These are phyloP conservation scores for Breynia disticha DNA, from an alignment of 441 rosid species.

Conservation along the genomic window DNA sequence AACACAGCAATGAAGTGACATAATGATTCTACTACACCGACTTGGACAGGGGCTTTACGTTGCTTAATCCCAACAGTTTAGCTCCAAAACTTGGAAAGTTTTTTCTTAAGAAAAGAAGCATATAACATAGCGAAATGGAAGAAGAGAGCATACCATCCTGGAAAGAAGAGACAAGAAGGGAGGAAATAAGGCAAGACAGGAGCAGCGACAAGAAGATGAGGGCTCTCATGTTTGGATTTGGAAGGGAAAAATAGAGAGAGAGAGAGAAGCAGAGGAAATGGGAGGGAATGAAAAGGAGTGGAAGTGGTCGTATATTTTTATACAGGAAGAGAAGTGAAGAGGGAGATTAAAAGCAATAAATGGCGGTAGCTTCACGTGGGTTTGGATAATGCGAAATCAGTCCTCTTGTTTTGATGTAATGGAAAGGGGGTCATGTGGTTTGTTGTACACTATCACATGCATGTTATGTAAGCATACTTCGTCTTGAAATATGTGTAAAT, in stretches of 20 bases:
- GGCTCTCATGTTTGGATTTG: constrained; percentile 18
- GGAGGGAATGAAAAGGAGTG: neutral
- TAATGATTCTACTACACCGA: neutral
- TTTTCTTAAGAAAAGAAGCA: too few species aligned
- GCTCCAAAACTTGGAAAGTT: too few species aligned
- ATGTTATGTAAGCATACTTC: too few species aligned
- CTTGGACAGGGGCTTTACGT: too few species aligned
- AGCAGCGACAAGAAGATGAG: constrained; percentile 26
- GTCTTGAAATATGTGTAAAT: too few species aligned
- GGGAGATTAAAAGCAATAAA: too few species aligned
- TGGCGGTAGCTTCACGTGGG: too few species aligned
- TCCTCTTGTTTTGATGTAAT: too few species aligned
- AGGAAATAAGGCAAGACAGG: constrained; percentile 26
- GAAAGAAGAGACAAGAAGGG: constrained; percentile 34
- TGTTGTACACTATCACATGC: too few species aligned
- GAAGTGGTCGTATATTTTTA: neutral
- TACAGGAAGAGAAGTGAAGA: neutral
- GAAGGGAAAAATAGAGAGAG: neutral
- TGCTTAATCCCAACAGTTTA: too few species aligned
- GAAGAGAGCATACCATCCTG: constrained; percentile 33
- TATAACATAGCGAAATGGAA: neutral
- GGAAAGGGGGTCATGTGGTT: too few species aligned
- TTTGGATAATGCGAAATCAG: too few species aligned
- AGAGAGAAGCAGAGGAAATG: constrained; percentile 2
- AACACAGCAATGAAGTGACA: constrained; percentile 2